phyloP scores from a whole-genome alignment of 306 rosid genomes.

The Cercis canadensis region DNA sequence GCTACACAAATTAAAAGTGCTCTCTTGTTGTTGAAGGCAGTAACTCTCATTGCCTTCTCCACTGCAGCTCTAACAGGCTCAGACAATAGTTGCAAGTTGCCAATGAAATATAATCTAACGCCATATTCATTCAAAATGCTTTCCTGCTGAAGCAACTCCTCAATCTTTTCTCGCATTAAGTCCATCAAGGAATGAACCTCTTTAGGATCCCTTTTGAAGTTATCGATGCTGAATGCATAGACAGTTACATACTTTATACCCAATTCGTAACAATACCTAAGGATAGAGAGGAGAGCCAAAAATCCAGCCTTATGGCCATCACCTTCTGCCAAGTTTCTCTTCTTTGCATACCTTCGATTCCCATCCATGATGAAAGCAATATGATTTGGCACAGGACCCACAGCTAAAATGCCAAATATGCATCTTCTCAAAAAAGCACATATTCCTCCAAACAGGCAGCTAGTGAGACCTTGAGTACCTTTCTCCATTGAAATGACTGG shows the following conservation, averaged over 20 bases:
- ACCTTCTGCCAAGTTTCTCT: conserved; percentile 51
- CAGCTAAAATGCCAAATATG: conserved; percentile 54
- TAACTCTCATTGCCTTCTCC: conserved; percentile 74
- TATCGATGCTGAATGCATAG: conserved; percentile 92
- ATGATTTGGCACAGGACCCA: conserved; percentile 77
- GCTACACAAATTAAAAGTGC: conserved; percentile 67
- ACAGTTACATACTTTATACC: conserved; percentile 69
- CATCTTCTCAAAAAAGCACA: conserved; percentile 58
- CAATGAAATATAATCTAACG: conserved; percentile 63
- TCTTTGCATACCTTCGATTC: conserved; percentile 79
- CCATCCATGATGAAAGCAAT: conserved; percentile 95
- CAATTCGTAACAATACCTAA: conserved; percentile 73
- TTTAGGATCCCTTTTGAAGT: conserved; percentile 66
- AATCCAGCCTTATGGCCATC: conserved; percentile 75
- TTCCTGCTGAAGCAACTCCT: conserved; percentile 59
- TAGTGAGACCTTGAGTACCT: conserved; percentile 27
- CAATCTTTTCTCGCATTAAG: conserved; percentile 73
- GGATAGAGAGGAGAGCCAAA: conserved; percentile 55
- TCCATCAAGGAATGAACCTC: conserved; percentile 72
- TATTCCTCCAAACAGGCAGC: conserved; percentile 40
- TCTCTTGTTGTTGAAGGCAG: conserved; percentile 58
- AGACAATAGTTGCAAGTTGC: conserved; percentile 59
- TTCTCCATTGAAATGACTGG: conserved; percentile 50
- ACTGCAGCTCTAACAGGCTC: conserved; percentile 63
- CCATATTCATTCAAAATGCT: conserved; percentile 61